Conservation (phyloP, 2,329 filamentous ascomycete genomes). For the Botryotinia narcissicola region DNA sequence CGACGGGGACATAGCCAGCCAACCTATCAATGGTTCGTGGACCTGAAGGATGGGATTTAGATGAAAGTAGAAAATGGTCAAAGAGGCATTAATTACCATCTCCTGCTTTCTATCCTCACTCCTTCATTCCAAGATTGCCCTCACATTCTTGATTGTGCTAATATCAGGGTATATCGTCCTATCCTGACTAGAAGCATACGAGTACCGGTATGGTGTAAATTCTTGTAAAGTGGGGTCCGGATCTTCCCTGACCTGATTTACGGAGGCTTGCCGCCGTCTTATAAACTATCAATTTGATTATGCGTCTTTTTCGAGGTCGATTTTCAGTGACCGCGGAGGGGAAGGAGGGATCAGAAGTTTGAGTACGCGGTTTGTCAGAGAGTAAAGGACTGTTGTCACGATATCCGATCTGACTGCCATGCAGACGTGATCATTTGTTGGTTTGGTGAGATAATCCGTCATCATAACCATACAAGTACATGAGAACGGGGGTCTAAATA, state of each 20-base stretch:
- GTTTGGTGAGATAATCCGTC: slow-evolving; percentile 2
- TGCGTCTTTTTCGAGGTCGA: not conserved
- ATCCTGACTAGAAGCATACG: not conserved
- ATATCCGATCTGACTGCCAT: not conserved
- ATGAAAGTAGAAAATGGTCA: not conserved
- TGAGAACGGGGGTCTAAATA: not conserved
- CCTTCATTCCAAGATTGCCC: not conserved
- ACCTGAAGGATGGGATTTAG: not conserved
- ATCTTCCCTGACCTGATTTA: slow-evolving; percentile 7
- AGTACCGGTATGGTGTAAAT: not conserved
- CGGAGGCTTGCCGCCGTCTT: slow-evolving; percentile 16
- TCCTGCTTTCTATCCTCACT: not conserved
- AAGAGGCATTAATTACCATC: not conserved
- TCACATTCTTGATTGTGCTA: not conserved
- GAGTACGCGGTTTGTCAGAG: not conserved
- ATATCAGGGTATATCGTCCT: not conserved
- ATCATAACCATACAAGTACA: not conserved
- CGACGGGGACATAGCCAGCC: too few species aligned
- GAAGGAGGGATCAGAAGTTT: not conserved
- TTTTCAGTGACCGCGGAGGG: not conserved
- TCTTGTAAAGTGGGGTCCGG: slow-evolving; percentile 14
- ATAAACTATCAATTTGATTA: not conserved
- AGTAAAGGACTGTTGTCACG: not conserved
- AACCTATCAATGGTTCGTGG: not conserved
- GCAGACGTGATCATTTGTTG: slow-evolving; percentile 4